Evolutionary conservation across 495 filamentous ascomycete species (phyloP).

Genomic region (Sphaerosporella brunnea): DNA sequence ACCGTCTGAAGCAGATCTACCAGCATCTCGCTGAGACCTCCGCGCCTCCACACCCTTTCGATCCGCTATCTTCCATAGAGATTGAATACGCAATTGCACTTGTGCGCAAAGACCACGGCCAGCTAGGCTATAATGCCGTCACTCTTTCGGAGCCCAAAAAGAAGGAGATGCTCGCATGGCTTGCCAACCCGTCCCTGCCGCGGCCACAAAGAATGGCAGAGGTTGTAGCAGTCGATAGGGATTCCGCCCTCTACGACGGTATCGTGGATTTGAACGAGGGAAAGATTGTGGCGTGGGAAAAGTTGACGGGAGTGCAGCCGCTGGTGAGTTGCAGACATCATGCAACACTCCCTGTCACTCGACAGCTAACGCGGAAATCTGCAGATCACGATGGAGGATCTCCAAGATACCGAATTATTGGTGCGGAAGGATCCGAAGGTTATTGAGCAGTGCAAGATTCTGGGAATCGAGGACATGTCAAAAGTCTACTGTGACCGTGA

Average conservation of each 20-base stretch:
- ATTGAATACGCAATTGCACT: conserved; percentile 58
- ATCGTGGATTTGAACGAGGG: conserved; percentile 56
- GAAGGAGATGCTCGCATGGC: conserved; percentile 69
- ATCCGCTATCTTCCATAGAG: conserved; percentile 60
- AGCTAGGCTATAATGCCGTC: conserved; percentile 72
- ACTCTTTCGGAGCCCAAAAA: conserved; percentile 79
- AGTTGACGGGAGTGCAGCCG: conserved; percentile 65
- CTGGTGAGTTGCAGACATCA: conserved; percentile 41
- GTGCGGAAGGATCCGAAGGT: conserved; percentile 68
- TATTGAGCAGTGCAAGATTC: conserved; percentile 76
- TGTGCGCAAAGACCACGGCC: conserved; percentile 51
- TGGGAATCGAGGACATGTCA: conserved; percentile 86
- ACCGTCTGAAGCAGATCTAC: conserved; percentile 50
- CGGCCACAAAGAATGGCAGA: conserved; percentile 62
- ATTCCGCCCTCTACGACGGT: conserved; percentile 70
- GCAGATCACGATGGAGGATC: conserved; percentile 81
- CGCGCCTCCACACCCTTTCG: conserved; percentile 57
- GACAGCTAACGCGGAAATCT: not conserved
- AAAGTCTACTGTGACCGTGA: conserved; percentile 81
- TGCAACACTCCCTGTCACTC: conserved; percentile 12
- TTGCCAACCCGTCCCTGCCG: conserved; percentile 42
- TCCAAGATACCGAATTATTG: conserved; percentile 70
- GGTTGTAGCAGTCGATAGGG: conserved; percentile 66
- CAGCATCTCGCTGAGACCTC: conserved; percentile 42
- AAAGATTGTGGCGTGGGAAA: conserved; percentile 59